Evolutionary conservation across 495 filamentous ascomycete genomes (phyloP).

Genomic region (Penicillium fimorum): DNA sequence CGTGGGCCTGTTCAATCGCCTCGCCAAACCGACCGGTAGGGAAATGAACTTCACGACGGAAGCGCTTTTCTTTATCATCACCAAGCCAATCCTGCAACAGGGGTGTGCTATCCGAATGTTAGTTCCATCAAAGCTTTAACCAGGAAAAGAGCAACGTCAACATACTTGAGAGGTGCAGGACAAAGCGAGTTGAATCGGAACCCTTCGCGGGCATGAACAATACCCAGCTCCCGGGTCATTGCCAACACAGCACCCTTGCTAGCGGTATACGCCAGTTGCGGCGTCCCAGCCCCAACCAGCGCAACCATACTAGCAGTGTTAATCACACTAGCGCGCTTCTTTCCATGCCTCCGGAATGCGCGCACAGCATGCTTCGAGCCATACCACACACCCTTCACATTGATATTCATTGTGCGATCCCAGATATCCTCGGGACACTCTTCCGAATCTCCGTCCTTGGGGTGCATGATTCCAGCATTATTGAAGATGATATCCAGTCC

Average conservation of each 20-base stretch:
- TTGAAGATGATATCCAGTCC: slow-evolving; percentile 97
- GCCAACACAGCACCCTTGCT: slow-evolving; percentile 93
- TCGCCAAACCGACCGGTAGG: slow-evolving; percentile 96
- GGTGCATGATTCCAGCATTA: slow-evolving; percentile 99
- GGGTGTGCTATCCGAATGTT: slow-evolving; percentile 48
- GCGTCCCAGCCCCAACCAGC: slow-evolving; percentile 87
- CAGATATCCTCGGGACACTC: slow-evolving; percentile 86
- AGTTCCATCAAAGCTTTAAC: slow-evolving; percentile 55
- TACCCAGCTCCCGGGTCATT: slow-evolving; percentile 75
- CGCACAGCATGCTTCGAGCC: slow-evolving; percentile 91
- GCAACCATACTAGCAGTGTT: slow-evolving; percentile 95
- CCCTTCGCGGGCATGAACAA: slow-evolving; percentile 82
- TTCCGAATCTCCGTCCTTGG: slow-evolving; percentile 79
- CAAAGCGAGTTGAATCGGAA: slow-evolving; percentile 89
- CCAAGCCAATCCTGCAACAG: slow-evolving; percentile 94
- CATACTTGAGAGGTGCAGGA: slow-evolving; percentile 83
- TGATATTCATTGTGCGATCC: slow-evolving; percentile 91
- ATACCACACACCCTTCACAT: slow-evolving; percentile 98
- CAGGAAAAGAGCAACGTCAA: background rate
- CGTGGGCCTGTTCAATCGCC: slow-evolving; percentile 91
- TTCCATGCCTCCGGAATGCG: slow-evolving; percentile 73
- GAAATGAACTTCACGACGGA: slow-evolving; percentile 90
- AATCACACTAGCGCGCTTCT: slow-evolving; percentile 78
- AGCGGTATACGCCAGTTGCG: slow-evolving; percentile 93
- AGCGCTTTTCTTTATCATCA: slow-evolving; percentile 79